phyloP scores from a whole-genome alignment of 2,329 filamentous ascomycete species.

The Malbranchea cinnamomea region DNA sequence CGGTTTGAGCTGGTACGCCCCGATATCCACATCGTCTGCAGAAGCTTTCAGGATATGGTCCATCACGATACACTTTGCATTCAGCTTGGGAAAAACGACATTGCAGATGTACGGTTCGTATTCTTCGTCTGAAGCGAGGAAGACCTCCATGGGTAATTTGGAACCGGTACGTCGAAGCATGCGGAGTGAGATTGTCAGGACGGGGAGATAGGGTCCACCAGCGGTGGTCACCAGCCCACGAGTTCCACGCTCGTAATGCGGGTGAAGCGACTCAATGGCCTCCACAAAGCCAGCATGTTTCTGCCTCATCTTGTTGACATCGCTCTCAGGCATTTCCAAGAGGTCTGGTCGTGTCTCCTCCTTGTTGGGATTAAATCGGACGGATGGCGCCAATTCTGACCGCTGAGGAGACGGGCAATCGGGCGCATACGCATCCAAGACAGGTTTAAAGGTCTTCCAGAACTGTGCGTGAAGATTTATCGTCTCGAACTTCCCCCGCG shows the following conservation, averaged over 20 bases:
- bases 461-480: constrained; percentile 16
- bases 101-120: constrained; percentile 30
- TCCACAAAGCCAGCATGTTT: constrained; percentile 22
- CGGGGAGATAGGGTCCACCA: constrained; percentile 28
- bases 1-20: constrained; percentile 34
- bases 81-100: constrained; percentile 26
- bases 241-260: constrained; percentile 12
- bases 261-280: constrained; percentile 12
- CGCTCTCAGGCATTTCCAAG: constrained; percentile 16
- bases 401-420: constrained; percentile 17
- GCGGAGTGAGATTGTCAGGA: constrained; percentile 29
- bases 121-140: constrained; percentile 26
- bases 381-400: constrained; percentile 14
- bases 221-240: constrained; percentile 25
- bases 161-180: constrained; percentile 32
- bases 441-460: constrained; percentile 20
- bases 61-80: constrained; percentile 31
- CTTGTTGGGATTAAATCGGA: constrained; percentile 16
- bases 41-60: constrained; percentile 25
- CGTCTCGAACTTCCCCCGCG: constrained; percentile 2
- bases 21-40: constrained; percentile 18
- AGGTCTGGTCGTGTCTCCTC: constrained; percentile 18
- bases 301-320: constrained; percentile 19
- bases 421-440: constrained; percentile 19
- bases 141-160: constrained; percentile 31